Conservation (phyloP, 2,329 filamentous ascomycete species). For the Zymoseptoria pseudotritici region DNA sequence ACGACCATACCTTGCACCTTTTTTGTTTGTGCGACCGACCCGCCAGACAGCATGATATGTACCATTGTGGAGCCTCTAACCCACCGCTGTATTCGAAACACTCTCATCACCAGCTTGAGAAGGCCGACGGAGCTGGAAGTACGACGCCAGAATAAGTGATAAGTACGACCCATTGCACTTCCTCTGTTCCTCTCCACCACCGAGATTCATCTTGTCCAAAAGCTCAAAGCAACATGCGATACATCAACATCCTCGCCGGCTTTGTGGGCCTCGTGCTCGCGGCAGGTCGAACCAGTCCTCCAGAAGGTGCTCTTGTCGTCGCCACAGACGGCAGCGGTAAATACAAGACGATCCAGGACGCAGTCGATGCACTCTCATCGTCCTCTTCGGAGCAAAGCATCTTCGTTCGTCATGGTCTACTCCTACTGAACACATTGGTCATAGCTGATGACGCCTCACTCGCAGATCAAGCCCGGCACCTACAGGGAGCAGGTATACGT, state of each 20-base stretch:
- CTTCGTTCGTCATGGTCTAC: conserved; percentile 32
- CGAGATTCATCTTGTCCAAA: background rate
- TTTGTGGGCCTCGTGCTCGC: conserved; percentile 16
- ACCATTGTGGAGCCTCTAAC: background rate
- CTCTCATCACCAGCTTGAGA: background rate
- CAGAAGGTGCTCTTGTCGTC: conserved; percentile 47
- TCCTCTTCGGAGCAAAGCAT: conserved; percentile 44
- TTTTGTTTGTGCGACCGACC: background rate
- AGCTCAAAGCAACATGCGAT: conserved; percentile 6
- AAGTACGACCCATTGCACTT: no score
- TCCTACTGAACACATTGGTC: background rate
- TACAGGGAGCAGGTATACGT: conserved; percentile 57
- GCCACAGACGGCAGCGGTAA: conserved; percentile 28
- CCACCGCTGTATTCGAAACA: background rate
- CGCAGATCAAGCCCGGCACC: conserved; percentile 53
- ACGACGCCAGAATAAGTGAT: background rate
- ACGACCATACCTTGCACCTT: no score
- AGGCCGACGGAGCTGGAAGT: background rate
- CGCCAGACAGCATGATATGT: background rate
- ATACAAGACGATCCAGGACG: conserved; percentile 48
- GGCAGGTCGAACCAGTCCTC: conserved; percentile 38
- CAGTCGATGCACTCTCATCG: conserved; percentile 52
- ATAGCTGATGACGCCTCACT: background rate
- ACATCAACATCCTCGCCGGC: conserved; percentile 7
- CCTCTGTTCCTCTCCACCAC: background rate